A percentile compares a stretch with the other conserved stretches of the same genome.
Conservation (phyloP, 208 protist genomes). For the Leishmania arabica region DNA sequence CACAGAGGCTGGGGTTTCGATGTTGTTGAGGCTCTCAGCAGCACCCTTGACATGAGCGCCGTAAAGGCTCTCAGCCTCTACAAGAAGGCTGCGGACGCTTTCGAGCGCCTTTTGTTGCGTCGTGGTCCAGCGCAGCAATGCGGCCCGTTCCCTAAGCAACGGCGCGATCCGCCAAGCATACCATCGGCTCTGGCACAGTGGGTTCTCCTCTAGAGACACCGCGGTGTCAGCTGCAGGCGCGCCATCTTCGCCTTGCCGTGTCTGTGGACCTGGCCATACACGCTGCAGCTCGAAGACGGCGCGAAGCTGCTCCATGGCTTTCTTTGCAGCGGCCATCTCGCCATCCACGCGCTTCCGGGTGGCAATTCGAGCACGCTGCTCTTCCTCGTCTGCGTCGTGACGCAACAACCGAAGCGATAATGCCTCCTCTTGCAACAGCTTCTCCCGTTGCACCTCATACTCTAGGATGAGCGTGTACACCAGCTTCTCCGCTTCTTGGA, state of each 20-base stretch:
- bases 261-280: too few relatives aligned
- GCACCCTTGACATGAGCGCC: slow-evolving; percentile 2
- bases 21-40: neutral
- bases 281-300: slow-evolving; percentile 3
- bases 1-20: neutral
- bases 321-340: slow-evolving; percentile 3
- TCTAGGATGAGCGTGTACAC: slow-evolving; percentile 32
- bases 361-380: neutral
- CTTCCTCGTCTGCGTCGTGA: slow-evolving; percentile 12
- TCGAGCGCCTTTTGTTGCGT: slow-evolving; percentile 10
- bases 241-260: neutral
- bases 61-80: slow-evolving; percentile 12
- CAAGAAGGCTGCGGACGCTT: slow-evolving; percentile 1
- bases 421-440: slow-evolving; percentile 24
- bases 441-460: slow-evolving; percentile 33
- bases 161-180: slow-evolving; percentile 7
- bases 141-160: slow-evolving; percentile 2
- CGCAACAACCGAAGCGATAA: neutral
- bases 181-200: slow-evolving; percentile 6
- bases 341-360: slow-evolving; percentile 1
- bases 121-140: slow-evolving; percentile 3
- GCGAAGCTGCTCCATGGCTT: neutral
- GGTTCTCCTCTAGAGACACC: neutral
- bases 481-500: slow-evolving; percentile 39
- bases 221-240: neutral